Evolutionary conservation across 2,329 filamentous ascomycete genomes (phyloP).

Genomic region (Rhynchosporium graminicola): DNA sequence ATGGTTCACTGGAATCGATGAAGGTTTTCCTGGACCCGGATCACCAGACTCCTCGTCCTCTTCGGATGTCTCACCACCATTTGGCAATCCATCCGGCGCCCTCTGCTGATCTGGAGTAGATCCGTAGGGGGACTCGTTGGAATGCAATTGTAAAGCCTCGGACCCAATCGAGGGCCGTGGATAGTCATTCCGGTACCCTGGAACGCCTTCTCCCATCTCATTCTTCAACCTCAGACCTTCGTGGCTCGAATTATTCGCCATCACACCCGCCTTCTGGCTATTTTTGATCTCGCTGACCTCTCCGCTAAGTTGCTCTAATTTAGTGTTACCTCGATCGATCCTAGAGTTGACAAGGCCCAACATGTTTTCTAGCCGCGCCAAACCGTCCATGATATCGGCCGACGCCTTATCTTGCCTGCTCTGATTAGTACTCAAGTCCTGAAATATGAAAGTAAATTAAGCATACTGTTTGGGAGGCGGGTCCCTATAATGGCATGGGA

Average conservation of each 20-base stretch:
- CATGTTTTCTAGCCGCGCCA: constrained; percentile 30
- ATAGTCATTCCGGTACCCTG: not conserved
- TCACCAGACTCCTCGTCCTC: constrained; percentile 46
- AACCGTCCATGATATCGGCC: constrained; percentile 58
- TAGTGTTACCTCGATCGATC: constrained; percentile 20
- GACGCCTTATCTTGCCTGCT: constrained; percentile 56
- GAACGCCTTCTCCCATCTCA: constrained; percentile 6
- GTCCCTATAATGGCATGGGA: constrained; percentile 86
- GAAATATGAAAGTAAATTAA: not conserved
- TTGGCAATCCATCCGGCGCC: constrained; percentile 23
- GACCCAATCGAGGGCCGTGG: constrained; percentile 13
- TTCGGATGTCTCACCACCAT: constrained; percentile 51
- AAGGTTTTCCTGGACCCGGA: constrained; percentile 57
- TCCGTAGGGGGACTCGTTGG: constrained; percentile 30
- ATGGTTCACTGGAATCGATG: constrained; percentile 80
- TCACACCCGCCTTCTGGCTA: not conserved
- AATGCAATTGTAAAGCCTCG: constrained; percentile 22
- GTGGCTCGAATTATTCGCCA: constrained; percentile 10
- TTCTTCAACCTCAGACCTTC: not conserved
- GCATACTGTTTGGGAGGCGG: constrained; percentile 87
- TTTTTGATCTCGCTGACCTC: constrained; percentile 2
- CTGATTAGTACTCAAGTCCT: constrained; percentile 25
- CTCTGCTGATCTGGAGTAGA: constrained; percentile 22
- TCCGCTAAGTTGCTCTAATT: constrained; percentile 24
- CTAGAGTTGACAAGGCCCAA: constrained; percentile 12